phyloP scores from a whole-genome alignment of 2,329 filamentous ascomycete genomes.

The Acrocalymma vagum region DNA sequence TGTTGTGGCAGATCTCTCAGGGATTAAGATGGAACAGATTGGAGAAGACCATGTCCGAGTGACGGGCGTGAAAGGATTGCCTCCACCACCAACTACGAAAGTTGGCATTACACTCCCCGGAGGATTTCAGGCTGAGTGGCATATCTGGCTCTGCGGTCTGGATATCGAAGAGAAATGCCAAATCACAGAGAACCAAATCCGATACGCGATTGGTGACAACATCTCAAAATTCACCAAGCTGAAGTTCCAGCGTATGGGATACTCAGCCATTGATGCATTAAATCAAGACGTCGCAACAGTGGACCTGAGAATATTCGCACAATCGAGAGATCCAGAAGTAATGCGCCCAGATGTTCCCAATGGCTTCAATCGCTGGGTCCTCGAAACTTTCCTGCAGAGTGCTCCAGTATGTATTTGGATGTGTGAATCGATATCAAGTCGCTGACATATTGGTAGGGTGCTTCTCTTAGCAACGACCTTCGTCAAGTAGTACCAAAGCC shows the following conservation, averaged over 20 bases:
- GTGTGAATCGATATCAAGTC: too few relatives aligned
- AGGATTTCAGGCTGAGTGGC: conserved; percentile 38
- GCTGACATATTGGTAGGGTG: too few relatives aligned
- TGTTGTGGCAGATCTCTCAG: conserved; percentile 29
- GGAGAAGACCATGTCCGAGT: conserved; percentile 53
- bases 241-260: conserved; percentile 42
- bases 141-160: conserved; percentile 35
- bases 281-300: conserved; percentile 48
- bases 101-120: conserved; percentile 33
- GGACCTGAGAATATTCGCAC: conserved; percentile 43
- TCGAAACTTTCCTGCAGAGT: conserved; percentile 46
- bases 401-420: too few relatives aligned
- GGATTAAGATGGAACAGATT: conserved; percentile 47
- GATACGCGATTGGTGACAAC: conserved; percentile 33
- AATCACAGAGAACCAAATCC: conserved; percentile 31
- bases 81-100: conserved; percentile 61
- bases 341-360: conserved; percentile 31
- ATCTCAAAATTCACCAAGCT: conserved; percentile 24
- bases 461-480: conserved; percentile 38
- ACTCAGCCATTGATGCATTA: conserved; percentile 30
- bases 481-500: conserved; percentile 29
- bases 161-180: conserved; percentile 38
- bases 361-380: conserved; percentile 35
- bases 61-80: conserved; percentile 48
- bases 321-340: conserved; percentile 27